Evolutionary conservation across 2,329 filamentous ascomycete species (phyloP), one percentile per base, ranked within the genome.

Genomic region (Penicillium sp.): DNA sequence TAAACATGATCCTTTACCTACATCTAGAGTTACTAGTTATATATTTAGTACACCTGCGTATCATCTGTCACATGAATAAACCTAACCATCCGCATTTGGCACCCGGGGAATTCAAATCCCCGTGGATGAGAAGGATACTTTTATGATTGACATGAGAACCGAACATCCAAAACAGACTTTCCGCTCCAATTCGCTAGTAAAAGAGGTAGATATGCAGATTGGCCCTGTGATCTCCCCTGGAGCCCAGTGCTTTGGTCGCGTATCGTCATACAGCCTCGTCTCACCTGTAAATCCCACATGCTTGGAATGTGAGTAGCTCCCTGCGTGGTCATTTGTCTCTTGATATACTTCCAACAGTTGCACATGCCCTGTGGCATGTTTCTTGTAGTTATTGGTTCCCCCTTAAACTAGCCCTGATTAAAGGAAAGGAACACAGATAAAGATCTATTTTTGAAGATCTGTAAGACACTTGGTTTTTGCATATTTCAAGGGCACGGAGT

Each of bases 211-310:
- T 33, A 29, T 48, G n/a, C 23, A 6, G 9, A 29, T 17, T 31
- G 42, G 23, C 42, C 31, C 39, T 23, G 9, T 49, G 43, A 49
- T 41, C 25, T 33, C 44, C 44, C 53, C 45, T 36, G 38, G 15
- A 41, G 8, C 27, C 45, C 38, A 21, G 45, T 31, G 31, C 39
- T 39, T 51, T 55, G 53, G 47, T 38, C 39, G 31, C 23, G 47
- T 33, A 27, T 44, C 38, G 47, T 25, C 53, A 55, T 55, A 38
- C 45, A 49, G 19, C n/a, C 19, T 35, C 42, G 53, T 55, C 38
- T 25, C 25, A 55, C 53, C 29, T 13, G 17, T 23, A 9, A 19
- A 49, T 15, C 23, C 17, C 21, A 41, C 49, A 23, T 41, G 12
- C 13, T 48, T 35, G 29, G 19, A 35, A 48, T 48, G 43, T 49